Percentiles rank a stretch among this genome's conserved stretches.
Evolutionary conservation across 140 eudicot species (phyloP).

Genomic region (Bidens hawaiensis): DNA sequence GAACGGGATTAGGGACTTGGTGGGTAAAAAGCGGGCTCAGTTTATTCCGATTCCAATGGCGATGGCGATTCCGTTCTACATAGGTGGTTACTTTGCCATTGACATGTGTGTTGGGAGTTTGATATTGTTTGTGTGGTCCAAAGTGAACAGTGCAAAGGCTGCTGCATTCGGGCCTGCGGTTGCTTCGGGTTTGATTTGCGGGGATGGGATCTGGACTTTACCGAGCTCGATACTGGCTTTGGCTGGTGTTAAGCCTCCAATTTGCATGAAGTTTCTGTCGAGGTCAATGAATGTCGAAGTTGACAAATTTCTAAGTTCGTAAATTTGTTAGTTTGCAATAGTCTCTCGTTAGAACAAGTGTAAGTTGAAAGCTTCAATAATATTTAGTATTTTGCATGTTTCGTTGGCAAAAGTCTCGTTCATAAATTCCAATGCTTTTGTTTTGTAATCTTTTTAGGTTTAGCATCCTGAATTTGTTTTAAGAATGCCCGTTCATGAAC

Average conservation of each 20-base stretch:
- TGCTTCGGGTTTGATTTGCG: constrained; percentile 95
- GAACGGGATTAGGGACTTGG: constrained; percentile 52
- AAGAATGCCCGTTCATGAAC: no score
- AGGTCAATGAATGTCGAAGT: no score
- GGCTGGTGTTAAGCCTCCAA: constrained; percentile 75
- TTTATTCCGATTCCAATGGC: constrained; percentile 97
- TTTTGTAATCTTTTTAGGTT: no score
- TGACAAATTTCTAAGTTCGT: no score
- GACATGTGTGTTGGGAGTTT: constrained; percentile 93
- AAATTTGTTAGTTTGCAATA: no score
- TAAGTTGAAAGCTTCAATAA: no score
- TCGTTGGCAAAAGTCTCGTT: no score
- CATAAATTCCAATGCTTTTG: no score
- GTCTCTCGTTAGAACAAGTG: no score
- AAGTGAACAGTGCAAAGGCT: constrained; percentile 57
- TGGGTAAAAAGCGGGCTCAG: constrained; percentile 40
- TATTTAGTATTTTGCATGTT: no score
- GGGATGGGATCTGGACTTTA: constrained; percentile 94
- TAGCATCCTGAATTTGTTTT: no score
- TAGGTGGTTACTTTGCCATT: constrained; percentile 73
- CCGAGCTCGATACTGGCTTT: constrained; percentile 80
- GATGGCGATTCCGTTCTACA: constrained; percentile 88
- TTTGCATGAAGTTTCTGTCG: constrained; percentile 93
- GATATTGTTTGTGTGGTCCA: constrained; percentile 67
- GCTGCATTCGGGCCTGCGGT: constrained; percentile 84